Percentiles rank a stretch among this genome's conserved stretches.
These are phyloP conservation scores for Ailanthus altissimus DNA, from an alignment of 345 rosid genomes.

Conservation along the genomic window DNA sequence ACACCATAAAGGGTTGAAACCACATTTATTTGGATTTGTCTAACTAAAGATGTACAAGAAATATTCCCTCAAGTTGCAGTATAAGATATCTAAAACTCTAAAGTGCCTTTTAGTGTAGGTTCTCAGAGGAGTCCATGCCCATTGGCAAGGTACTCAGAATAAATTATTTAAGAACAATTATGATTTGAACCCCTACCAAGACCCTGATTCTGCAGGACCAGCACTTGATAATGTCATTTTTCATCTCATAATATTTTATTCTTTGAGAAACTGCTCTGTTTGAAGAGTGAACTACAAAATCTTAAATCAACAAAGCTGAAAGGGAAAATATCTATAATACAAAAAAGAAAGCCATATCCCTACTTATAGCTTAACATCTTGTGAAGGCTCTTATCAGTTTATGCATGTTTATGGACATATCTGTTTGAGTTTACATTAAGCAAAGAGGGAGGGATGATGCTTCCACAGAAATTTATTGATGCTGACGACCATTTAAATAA, in stretches of 20 bases:
- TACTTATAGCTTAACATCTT: background rate
- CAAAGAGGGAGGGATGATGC: background rate
- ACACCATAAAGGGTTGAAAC: background rate
- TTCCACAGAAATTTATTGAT: too few species aligned
- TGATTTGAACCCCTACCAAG: background rate
- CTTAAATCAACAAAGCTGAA: background rate
- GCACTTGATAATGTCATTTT: background rate
- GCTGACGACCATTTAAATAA: background rate
- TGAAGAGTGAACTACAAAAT: background rate
- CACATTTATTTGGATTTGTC: background rate
- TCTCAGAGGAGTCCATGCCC: background rate
- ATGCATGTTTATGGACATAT: background rate
- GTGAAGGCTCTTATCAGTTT: background rate
- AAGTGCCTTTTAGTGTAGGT: background rate
- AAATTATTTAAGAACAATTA: background rate
- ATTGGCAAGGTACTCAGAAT: background rate
- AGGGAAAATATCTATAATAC: background rate
- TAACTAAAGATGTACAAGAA: background rate
- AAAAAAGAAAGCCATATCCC: background rate
- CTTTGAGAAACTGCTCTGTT: background rate
- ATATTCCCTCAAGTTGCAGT: background rate
- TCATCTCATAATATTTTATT: background rate
- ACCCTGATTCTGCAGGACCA: background rate
- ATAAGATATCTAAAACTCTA: background rate
- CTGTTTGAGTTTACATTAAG: background rate